Evolutionary conservation across 306 rosid species (phyloP).

Genomic region (Prunus persica): Prunus_persica_NCBIv2 NC_034011.1:24118001-24118500

Average conservation of each 20-base stretch:
- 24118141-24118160: accelerated
- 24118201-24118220: too few species aligned
- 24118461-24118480: too few species aligned
- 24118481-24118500: too few species aligned
- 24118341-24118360: not conserved
- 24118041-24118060: not conserved
- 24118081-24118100: not conserved
- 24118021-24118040: conserved; percentile 56
- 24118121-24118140: conserved; percentile 26
- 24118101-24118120: conserved; percentile 22
- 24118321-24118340: not conserved
- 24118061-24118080: too few species aligned
- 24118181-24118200: not conserved
- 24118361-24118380: conserved; percentile 14
- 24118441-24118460: too few species aligned
- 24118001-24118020: conserved; percentile 45
- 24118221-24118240: too few species aligned
- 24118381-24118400: too few species aligned
- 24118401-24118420: conserved; percentile 35
- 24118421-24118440: too few species aligned
- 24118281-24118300: conserved; percentile 10
- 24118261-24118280: too few species aligned
- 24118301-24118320: not conserved
- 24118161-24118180: conserved; percentile 32
- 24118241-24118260: too few species aligned